Percentiles rank a stretch among this genome's conserved stretches.
Evolutionary conservation across 768 basidiomycete species (phyloP).

Genomic region (Naganishia friedmannii): DNA sequence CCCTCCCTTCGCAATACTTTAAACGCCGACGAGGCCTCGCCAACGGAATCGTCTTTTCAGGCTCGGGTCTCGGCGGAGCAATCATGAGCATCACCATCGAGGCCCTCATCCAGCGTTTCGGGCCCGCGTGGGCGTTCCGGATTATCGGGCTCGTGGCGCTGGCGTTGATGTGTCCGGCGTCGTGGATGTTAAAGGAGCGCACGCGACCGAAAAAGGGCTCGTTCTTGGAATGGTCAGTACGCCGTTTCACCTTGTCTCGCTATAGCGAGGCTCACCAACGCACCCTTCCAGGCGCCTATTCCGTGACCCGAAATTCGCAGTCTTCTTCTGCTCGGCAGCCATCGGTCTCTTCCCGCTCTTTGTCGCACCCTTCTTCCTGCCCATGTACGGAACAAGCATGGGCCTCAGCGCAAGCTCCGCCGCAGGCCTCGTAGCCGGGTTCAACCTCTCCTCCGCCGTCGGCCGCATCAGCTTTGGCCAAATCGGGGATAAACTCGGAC

Average conservation of each 20-base stretch:
- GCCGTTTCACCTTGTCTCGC: too few relatives aligned
- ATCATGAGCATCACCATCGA: slow-evolving; percentile 33
- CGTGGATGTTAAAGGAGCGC: slow-evolving; percentile 34
- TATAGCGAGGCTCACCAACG: too few relatives aligned
- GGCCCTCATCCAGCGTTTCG: slow-evolving; percentile 31
- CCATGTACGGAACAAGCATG: slow-evolving; percentile 38
- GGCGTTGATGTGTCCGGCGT: slow-evolving; percentile 29
- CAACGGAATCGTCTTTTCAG: slow-evolving; percentile 41
- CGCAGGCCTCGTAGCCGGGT: slow-evolving; percentile 38
- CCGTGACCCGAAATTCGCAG: neutral
- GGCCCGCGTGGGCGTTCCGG: slow-evolving; percentile 41
- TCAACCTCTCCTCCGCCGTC: slow-evolving; percentile 42
- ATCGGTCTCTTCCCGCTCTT: slow-evolving; percentile 32
- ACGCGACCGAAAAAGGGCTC: slow-evolving; percentile 13
- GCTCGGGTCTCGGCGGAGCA: slow-evolving; percentile 39
- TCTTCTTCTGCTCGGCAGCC: slow-evolving; percentile 25
- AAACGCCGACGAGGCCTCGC: slow-evolving; percentile 35
- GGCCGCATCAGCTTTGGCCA: slow-evolving; percentile 53
- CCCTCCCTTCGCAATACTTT: slow-evolving; percentile 36
- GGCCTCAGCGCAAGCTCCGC: slow-evolving; percentile 33
- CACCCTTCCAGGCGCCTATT: slow-evolving; percentile 15
- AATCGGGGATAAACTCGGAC: slow-evolving; percentile 54
- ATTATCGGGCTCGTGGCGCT: slow-evolving; percentile 33
- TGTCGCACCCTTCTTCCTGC: slow-evolving; percentile 46
- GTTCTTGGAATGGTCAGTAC: slow-evolving; percentile 37